Percentiles rank a stretch among this genome's conserved stretches.
phyloP scores from a whole-genome alignment of 2,329 filamentous ascomycete genomes.

The Fusarium sp. region DNA sequence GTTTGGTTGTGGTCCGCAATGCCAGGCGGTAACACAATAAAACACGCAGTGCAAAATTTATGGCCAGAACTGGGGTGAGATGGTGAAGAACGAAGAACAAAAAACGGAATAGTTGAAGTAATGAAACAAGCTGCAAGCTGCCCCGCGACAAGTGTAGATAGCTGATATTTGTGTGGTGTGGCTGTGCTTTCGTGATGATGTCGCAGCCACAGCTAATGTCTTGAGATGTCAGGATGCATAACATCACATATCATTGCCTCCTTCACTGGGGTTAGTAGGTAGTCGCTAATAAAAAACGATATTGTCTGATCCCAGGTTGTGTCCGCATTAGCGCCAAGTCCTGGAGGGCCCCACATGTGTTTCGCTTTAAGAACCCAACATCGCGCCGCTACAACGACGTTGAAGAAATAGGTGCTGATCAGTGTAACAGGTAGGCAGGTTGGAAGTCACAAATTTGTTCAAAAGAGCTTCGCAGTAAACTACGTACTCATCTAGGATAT shows the following conservation, averaged over 20 bases:
- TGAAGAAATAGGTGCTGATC: conserved; percentile 27
- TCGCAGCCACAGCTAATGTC: conserved; percentile 32
- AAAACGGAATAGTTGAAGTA: not conserved
- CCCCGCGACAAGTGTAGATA: not conserved
- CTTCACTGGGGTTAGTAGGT: conserved; percentile 4
- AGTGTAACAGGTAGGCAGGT: conserved; percentile 23
- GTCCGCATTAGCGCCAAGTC: conserved; percentile 33
- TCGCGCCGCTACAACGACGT: conserved; percentile 39
- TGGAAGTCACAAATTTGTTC: conserved; percentile 15
- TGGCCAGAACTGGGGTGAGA: not conserved
- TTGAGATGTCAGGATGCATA: conserved; percentile 7
- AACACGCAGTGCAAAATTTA: not conserved
- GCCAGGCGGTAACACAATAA: not conserved
- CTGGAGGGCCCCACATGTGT: conserved; percentile 32
- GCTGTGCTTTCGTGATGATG: conserved; percentile 22
- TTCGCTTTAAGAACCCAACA: conserved; percentile 36
- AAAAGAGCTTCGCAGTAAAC: conserved; percentile 13
- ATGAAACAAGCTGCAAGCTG: not conserved
- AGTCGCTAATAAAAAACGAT: conserved; percentile 10
- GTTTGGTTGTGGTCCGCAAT: not conserved
- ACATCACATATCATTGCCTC: conserved; percentile 9
- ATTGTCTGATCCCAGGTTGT: not conserved
- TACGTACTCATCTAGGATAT: conserved; percentile 2
- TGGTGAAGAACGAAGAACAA: not conserved
- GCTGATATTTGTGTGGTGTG: conserved; percentile 22